Conservation (phyloP, 106 monocot species). For the Chionographis japonica region DNA sequence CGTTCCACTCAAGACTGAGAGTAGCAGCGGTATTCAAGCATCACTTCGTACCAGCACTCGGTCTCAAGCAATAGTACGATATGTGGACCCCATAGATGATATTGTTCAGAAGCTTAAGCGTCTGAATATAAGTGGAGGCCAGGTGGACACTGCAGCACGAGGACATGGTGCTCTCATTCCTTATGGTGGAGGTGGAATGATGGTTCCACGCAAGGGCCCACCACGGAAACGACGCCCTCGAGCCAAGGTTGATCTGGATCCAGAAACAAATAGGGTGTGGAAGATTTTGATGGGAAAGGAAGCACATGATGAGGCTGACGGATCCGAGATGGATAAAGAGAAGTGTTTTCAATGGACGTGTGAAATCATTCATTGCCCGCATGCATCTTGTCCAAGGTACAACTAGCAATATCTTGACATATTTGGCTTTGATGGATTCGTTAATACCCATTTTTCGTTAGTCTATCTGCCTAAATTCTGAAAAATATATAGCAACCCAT, state of each 20-base stretch:
- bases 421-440: neutral
- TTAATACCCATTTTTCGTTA: too few relatives aligned
- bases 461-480: too few relatives aligned
- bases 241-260: slow-evolving; percentile 71
- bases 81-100: slow-evolving; percentile 29
- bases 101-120: slow-evolving; percentile 38
- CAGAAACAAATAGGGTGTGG: slow-evolving; percentile 71
- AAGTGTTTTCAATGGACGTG: slow-evolving; percentile 57
- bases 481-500: too few relatives aligned
- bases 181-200: slow-evolving; percentile 25
- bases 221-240: slow-evolving; percentile 39
- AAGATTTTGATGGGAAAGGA: slow-evolving; percentile 57
- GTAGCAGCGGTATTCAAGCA: slow-evolving; percentile 3
- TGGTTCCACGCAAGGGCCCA: slow-evolving; percentile 37
- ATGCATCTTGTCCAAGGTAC: slow-evolving; percentile 88
- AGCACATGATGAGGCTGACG: slow-evolving; percentile 14
- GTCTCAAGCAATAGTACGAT: slow-evolving; percentile 5
- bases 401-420: neutral
- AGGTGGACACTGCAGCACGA: slow-evolving; percentile 9
- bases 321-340: slow-evolving; percentile 37
- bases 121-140: slow-evolving; percentile 33
- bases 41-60: neutral
- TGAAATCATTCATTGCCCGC: slow-evolving; percentile 58
- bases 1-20: slow-evolving; percentile 8
- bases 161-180: slow-evolving; percentile 51